Base-by-base conservation (phyloP, 805 yeast species). In the Sugiyamaella marilandica region DNA sequence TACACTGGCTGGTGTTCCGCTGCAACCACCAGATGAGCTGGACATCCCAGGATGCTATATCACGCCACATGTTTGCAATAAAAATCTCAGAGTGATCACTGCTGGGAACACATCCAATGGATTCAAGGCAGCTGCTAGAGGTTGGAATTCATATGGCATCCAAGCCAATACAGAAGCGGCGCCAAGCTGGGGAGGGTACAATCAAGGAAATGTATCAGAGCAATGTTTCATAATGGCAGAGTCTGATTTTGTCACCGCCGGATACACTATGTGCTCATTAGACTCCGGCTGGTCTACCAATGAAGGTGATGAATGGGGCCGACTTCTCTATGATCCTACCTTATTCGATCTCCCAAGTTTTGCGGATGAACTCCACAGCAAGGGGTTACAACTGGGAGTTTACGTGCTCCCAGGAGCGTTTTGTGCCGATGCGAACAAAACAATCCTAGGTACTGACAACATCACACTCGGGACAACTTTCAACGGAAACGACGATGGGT, bases 231-330 rank as follows among this genome's bases (percentile, higher is more conserved):
- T 47, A 13, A 33, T 52, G 49, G 55, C 49, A 10, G 45, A 44
- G 3, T 45, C 48, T 2, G 52, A 32, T 10, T 52, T 52, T 41
- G 45, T 34, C 10, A 33, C 37, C 4, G 52, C 51, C 2, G 52
- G 52, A 10, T 52, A 34, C 32, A 2, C 41, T 26, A 32, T 50
- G 29, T 52, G 55, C 44, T 49, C 53, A 19, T 41, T 52, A 32
- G 55, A 52, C 43, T 41, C 52, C 7, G 55, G 55, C 7, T 52
- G 55, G 55, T 44, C 52, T 2, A 26, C 36, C 9, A 50, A 50
- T 41, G 39, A 47, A 19, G 52, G 53, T 11, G 51, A 52, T 36
- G 49, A 47, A n/a, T 26, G 32, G 26, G 55, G 55, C 1, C 48
- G 51, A 4, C 18, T 47, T 11, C 44, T 41, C 2, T 52, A 21